Base-by-base conservation (phyloP, 2,329 filamentous ascomycete species). In the Cyanodermella asteris region DNA sequence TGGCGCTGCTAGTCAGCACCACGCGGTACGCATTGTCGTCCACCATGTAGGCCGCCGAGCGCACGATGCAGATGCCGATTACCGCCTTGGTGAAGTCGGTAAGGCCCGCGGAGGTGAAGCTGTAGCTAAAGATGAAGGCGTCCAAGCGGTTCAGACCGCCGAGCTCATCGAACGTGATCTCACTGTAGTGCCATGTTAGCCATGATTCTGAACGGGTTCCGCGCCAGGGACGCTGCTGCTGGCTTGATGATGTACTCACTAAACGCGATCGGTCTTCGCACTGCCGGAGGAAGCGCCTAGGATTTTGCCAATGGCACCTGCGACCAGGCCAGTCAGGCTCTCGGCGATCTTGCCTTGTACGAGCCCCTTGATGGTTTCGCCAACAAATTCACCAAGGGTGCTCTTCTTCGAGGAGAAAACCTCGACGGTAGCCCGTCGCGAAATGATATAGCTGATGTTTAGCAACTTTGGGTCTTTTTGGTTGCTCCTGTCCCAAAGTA, bases 11-110 rank as follows among this genome's bases (percentile, higher is more conserved):
- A 11, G 23, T 19, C 23, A 25, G 20, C 17, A 13, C 23, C 23
- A 25, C 23, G 16, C 23, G 23, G 23, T 25, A 25, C n/a, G 23
- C 23, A 25, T 25, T 25, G 16, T 25, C 23, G 20, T 25, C 23
- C 11, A 25, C 23, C 23, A 25, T 25, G 13, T 25, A 11, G 10
- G 23, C 23, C 20, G 23, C 16, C 17, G 23, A 25, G 12, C 23
- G 23, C 14, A 25, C 23, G 20, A 25, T 25, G 23, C 23, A 25
- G 20, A 25, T 14, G 23, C 23, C 23, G n/a, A 25, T 25, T 14
- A 25, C 16, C 17, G 23, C 13, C 23, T 25, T 25, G 23, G 14
- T 25, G 16, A 25, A 25, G 12, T 25, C 23, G 15, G 16, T 20
- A n/a, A 25, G 23, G 17, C 23, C 23, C 12, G 11, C 15, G 14